Evolutionary conservation across 192 early-diverging fungal genomes (phyloP), one percentile per base, ranked within the genome.

Genomic region (Podila minutissima): DNA sequence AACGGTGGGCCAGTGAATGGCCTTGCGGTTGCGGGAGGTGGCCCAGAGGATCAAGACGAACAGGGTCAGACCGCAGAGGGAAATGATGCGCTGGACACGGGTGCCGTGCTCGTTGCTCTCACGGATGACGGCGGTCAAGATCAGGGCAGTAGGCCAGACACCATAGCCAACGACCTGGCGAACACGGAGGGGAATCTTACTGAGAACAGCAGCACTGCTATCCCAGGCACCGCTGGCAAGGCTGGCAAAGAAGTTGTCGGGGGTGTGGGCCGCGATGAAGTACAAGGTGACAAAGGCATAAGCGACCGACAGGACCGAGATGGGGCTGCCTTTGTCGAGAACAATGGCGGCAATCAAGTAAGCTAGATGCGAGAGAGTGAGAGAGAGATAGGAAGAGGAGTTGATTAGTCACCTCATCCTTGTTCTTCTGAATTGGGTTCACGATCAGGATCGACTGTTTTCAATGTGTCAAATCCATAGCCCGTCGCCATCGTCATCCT

Each of bases 1-100:
- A 15, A 96, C 89, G 4, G 93, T 95, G 74, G 88, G 89, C 92
- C 94, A 94, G 69, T 89, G 86, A 62, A 97, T 91, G 26, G 81
- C 71, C 51, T 74, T 85, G 64, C 87, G 89, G 77, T 94, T 85
- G 64, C 74, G 83, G 26, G 95, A 97, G 35, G 87, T 85, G 22
- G 61, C 64, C 28, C 67, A 84, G 33, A 93, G 74, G 5, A 83
- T 13, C 7, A 61, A 48, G 15, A 90, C 50, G 31, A 94, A 89
- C 35, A 94, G 41, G 29, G 88, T 12, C 49, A 96, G 81, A 31
- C 96, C 95, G 65, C 88, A 85, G 57, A 94, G 82, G 28, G 93
- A 92, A 84, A 95, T 94, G 72, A 95, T 62, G 20, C 95, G 89
- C 65, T 93, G 85, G 50, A 91, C 78, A 48, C 93, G 91, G 51